These are phyloP conservation scores for Karstenula rhodostoma DNA, from an alignment of 2,329 filamentous ascomycete species.

Conservation along the genomic window DNA sequence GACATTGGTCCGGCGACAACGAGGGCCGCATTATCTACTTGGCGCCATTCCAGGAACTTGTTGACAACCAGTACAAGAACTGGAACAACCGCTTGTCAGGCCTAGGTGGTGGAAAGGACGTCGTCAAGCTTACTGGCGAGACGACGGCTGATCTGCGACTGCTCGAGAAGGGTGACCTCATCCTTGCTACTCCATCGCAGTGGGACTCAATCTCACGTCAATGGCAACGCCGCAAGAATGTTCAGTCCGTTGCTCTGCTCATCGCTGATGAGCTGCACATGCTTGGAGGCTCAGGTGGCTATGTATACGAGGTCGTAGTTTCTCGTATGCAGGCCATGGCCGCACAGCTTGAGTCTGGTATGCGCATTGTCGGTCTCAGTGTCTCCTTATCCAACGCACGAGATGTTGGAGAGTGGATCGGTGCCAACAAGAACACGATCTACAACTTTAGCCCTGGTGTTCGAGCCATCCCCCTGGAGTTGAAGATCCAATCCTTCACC, in stretches of 20 bases:
- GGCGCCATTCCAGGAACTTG: constrained; percentile 91
- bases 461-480: constrained; percentile 85
- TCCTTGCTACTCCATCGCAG: constrained; percentile 90
- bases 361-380: constrained; percentile 88
- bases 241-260: constrained; percentile 88
- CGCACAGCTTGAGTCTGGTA: constrained; percentile 80
- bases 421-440: constrained; percentile 95
- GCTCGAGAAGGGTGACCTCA: constrained; percentile 84
- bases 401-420: constrained; percentile 97
- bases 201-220: constrained; percentile 97
- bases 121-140: constrained; percentile 94
- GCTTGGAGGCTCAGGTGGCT: constrained; percentile 84
- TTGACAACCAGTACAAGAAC: constrained; percentile 81
- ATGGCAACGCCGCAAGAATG: constrained; percentile 96
- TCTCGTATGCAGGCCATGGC: constrained; percentile 97
- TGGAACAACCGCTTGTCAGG: constrained; percentile 81
- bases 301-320: constrained; percentile 95
- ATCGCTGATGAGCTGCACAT: constrained; percentile 96
- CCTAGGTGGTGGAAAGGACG: constrained; percentile 82
- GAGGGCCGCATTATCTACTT: constrained; percentile 88
- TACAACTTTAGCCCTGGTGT: constrained; percentile 98
- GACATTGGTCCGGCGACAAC: constrained; percentile 79
- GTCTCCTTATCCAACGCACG: constrained; percentile 92
- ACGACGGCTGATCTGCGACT: constrained; percentile 89
- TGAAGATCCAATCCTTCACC: constrained; percentile 94